These are phyloP conservation scores for Caryopteris hybrid DNA, from an alignment of 305 asterid genomes.

Conservation along the genomic window DNA sequence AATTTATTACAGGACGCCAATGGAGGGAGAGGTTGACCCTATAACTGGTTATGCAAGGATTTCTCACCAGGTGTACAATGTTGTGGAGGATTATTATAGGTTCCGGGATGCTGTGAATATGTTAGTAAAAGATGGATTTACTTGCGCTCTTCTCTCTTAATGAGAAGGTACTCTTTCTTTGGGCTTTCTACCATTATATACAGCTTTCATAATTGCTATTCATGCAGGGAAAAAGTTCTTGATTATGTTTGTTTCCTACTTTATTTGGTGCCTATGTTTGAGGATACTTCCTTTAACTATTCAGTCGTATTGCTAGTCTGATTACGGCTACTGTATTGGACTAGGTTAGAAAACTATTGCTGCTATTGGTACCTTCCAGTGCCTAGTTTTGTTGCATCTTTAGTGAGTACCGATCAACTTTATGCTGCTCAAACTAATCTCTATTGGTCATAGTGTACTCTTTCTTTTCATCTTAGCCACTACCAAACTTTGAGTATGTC, in stretches of 20 bases:
- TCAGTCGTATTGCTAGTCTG: neutral
- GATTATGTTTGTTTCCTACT: neutral
- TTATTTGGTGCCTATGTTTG: neutral
- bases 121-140: conserved; percentile 47
- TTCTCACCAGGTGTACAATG: conserved; percentile 87
- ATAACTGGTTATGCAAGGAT: conserved; percentile 80
- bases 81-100: conserved; percentile 54
- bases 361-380: neutral
- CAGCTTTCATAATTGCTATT: neutral
- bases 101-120: conserved; percentile 67
- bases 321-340: neutral
- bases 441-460: neutral
- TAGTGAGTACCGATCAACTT: neutral
- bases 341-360: neutral
- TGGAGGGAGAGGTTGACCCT: conserved; percentile 42
- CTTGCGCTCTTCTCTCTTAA: conserved; percentile 35
- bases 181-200: neutral
- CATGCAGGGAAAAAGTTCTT: neutral
- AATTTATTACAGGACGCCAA: conserved; percentile 48
- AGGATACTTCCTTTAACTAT: neutral
- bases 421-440: neutral
- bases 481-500: neutral
- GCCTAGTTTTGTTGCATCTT: neutral
- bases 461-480: neutral
- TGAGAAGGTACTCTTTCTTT: conserved; percentile 24